Evolutionary conservation across 1,284 basidiomycete genomes (phyloP).

Genomic region (Rhodotorula sp.): DNA sequence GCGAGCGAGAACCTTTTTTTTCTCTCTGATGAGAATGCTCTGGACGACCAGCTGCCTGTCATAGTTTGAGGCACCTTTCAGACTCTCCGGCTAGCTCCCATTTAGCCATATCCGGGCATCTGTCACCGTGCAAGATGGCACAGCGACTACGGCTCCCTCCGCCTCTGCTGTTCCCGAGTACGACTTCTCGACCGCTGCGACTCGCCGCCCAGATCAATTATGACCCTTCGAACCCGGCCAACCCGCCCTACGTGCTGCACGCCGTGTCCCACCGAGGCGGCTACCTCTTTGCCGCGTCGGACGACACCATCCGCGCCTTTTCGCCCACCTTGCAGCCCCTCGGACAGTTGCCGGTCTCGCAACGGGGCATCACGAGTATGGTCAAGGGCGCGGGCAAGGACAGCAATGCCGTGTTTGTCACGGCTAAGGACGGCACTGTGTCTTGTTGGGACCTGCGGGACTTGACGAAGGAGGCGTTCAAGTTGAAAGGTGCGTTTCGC

Average conservation of each 20-base stretch:
- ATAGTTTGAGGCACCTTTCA: too few species aligned
- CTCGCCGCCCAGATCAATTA: slow-evolving; percentile 34
- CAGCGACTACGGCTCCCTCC: slow-evolving; percentile 21
- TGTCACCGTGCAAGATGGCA: slow-evolving; percentile 8
- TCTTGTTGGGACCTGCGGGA: slow-evolving; percentile 33
- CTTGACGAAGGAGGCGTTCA: slow-evolving; percentile 37
- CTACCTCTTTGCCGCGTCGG: slow-evolving; percentile 40
- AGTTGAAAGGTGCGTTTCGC: slow-evolving; percentile 18
- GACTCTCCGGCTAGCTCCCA: background rate
- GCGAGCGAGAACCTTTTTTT: too few species aligned
- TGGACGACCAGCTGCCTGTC: too few species aligned
- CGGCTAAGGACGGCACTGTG: slow-evolving; percentile 38
- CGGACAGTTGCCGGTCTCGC: slow-evolving; percentile 21
- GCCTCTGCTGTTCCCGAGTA: slow-evolving; percentile 32
- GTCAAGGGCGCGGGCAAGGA: slow-evolving; percentile 24
- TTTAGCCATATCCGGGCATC: background rate
- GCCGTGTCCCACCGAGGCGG: slow-evolving; percentile 18
- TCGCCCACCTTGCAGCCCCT: slow-evolving; percentile 31
- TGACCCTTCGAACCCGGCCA: slow-evolving; percentile 10
- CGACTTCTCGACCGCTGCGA: slow-evolving; percentile 18
- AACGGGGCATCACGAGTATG: slow-evolving; percentile 33
- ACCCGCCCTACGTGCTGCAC: slow-evolving; percentile 40
- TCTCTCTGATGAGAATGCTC: too few species aligned
- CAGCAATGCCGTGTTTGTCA: slow-evolving; percentile 36
- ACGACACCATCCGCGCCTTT: slow-evolving; percentile 40